Evolutionary conservation across 2,329 filamentous ascomycete genomes (phyloP), one percentile per base, ranked within the genome.

Genomic region (Stenocarpella maydis): DNA sequence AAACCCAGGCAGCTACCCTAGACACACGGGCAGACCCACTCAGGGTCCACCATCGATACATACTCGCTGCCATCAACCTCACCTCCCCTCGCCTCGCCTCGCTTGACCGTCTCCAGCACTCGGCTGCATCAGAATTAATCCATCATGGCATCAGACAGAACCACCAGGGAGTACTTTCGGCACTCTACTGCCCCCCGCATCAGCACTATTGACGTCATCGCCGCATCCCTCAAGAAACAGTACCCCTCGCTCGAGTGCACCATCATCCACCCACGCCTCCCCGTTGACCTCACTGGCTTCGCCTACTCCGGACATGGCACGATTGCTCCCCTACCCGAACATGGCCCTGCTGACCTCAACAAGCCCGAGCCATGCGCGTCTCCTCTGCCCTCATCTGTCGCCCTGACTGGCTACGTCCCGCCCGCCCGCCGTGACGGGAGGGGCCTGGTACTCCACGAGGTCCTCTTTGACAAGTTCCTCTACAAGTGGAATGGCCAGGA

Each of bases 191-290:
- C 74, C 26, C 75, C 76, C 54, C 80, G 82, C 54, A 72, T 81
- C 75, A 80, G 81, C 74, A 85, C 83, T 3, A 81, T 85, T 70
- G 74, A 78, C 4, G 73, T 84, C 54, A 78, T 86, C 68, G 77
- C 80, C 43, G 72, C 75, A 17, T 74, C 82, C 0, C 77, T 86
- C 31, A 80, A 78, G 60, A 73, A 77, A 41, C 78, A 84, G 61
- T 85, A 86, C 67, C 83, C 84, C 4, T 70, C 78, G 26, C 79
- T 83, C 17, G 73, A 82, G 41, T 76, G 85, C 14, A 78, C 81
- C 34, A 78, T 84, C 63, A 78, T 77, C 6, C 78, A 80, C 2
- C 72, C 75, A 21, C 52, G 45, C 8, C 76, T 72, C 21, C 76
- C 64, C 17, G 21, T 77, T 70, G 74, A 84, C 68, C 77, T 86